Conservation (phyloP, 208 protist genomes). For the Leptomonas seymouri region DNA sequence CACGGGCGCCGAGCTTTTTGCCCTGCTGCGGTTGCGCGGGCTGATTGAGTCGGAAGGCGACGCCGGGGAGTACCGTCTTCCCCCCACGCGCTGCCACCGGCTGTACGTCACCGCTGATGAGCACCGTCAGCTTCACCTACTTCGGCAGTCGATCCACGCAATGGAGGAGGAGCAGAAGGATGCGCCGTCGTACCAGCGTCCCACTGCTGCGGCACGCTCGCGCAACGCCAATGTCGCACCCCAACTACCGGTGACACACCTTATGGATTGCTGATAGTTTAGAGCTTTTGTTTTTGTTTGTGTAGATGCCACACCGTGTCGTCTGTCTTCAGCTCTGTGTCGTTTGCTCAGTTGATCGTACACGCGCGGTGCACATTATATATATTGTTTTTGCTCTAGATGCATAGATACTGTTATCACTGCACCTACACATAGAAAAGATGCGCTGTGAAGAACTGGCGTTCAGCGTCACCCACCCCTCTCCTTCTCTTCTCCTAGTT, state of each 20-base stretch:
- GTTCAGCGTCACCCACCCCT: not conserved
- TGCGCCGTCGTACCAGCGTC: conserved; percentile 29
- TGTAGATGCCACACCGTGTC: not conserved
- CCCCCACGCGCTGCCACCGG: conserved; percentile 50
- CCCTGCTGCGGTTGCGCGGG: conserved; percentile 71
- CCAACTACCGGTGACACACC: conserved; percentile 16
- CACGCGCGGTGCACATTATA: too few species aligned
- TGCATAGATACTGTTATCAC: too few species aligned
- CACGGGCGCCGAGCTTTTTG: conserved; percentile 77
- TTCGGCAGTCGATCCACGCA: conserved; percentile 42
- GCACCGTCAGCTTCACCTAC: conserved; percentile 61
- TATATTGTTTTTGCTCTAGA: too few species aligned
- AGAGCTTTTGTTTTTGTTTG: not conserved
- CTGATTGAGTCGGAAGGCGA: conserved; percentile 70
- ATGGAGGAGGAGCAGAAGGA: conserved; percentile 21
- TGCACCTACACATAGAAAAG: too few species aligned
- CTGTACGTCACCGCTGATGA: conserved; percentile 70
- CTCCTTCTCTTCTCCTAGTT: not conserved
- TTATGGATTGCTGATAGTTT: conserved; percentile 6
- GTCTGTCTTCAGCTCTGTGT: too few species aligned
- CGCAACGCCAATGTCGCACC: conserved; percentile 25
- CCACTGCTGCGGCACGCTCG: conserved; percentile 25
- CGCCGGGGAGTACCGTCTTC: conserved; percentile 60
- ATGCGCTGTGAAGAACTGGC: too few species aligned
- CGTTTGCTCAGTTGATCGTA: too few species aligned